phyloP scores from a whole-genome alignment of 345 rosid species.

The Eutrema japonicum region DNA sequence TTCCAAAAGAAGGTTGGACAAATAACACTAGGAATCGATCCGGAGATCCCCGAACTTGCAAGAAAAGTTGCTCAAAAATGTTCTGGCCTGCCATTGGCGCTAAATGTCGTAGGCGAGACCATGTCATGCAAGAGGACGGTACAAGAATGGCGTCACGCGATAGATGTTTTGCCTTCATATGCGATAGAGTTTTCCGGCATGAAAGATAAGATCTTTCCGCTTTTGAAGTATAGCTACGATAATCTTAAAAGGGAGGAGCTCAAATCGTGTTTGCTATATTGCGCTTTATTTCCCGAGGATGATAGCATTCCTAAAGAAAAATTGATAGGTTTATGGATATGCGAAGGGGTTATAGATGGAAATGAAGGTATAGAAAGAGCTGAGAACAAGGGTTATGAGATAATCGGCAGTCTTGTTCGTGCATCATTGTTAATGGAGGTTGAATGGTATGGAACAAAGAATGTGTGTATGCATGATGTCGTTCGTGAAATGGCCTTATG shows the following conservation, averaged over 20 bases:
- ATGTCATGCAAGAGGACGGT: slow-evolving; percentile 42
- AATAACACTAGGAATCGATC: not conserved
- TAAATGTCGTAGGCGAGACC: slow-evolving; percentile 42
- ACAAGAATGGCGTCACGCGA: slow-evolving; percentile 45
- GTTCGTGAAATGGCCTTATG: slow-evolving; percentile 46
- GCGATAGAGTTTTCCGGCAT: slow-evolving; percentile 22
- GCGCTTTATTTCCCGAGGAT: slow-evolving; percentile 48
- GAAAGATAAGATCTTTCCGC: slow-evolving; percentile 38
- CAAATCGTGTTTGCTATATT: slow-evolving; percentile 48
- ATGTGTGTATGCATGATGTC: slow-evolving; percentile 42
- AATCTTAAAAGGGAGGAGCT: not conserved
- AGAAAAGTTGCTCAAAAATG: slow-evolving; percentile 41
- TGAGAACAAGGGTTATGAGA: slow-evolving; percentile 34
- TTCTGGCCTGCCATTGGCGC: slow-evolving; percentile 47
- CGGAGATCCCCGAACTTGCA: slow-evolving; percentile 39
- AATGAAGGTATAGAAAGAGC: slow-evolving; percentile 36
- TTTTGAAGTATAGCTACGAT: slow-evolving; percentile 48
- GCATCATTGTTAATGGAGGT: slow-evolving; percentile 46
- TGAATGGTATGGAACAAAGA: not conserved
- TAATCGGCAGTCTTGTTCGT: slow-evolving; percentile 43
- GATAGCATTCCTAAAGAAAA: slow-evolving; percentile 25
- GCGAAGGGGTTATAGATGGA: slow-evolving; percentile 37
- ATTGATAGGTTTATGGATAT: slow-evolving; percentile 45
- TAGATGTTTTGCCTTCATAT: slow-evolving; percentile 39
- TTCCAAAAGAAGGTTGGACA: slow-evolving; percentile 28